Evolutionary conservation across 768 basidiomycete species (phyloP), one percentile per base, ranked within the genome.

Genomic region (Boletales sp.): DNA sequence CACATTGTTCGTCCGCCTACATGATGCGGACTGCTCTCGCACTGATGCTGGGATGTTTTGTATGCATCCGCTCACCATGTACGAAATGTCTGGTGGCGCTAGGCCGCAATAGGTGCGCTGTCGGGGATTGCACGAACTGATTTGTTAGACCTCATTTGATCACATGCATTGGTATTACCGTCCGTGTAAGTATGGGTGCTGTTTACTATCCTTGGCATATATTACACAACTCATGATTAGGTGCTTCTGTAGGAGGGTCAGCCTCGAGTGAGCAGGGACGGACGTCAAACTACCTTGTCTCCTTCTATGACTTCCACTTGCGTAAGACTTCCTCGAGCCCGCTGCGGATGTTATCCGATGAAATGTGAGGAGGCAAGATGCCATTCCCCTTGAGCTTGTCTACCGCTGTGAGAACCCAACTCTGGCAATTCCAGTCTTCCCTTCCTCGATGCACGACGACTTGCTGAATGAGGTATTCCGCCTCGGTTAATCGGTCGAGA

Each of bases 341-440:
- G 31, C 46, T 46, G 34, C 39, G 61, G 45, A 68, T 54, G 42
- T 19, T 38, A 31, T 57, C 53, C 8, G 61, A 45, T 37, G 62
- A 54, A 24, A 65, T 32, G 24, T 56, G 53, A 8, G 51, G 32
- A 19, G 48, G 53, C 40, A 69, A 39, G 41, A 60, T 24, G 38
- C 34, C 51, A 6, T 50, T 47, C 8, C 43, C 46, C 47, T 43
- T 63, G 48, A 69, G 55, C 36, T 51, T 53, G 32, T 65, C 65
- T 2, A 66, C 51, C 7, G 63, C 56, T 5, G 44, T 52, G 21
- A 61, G 57, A 9, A 65, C 62, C 63, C 66, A 68, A 42, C 18
- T 66, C 50, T 67, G 68, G 30, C 59, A 63, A 10, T 67, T 68
- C 68, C 68, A 67, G 36, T 68, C 60, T 52, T 63, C 60, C 35